Conservation (phyloP, 73 alveolate genomes). For the Tetrahymena malaccensis region DNA sequence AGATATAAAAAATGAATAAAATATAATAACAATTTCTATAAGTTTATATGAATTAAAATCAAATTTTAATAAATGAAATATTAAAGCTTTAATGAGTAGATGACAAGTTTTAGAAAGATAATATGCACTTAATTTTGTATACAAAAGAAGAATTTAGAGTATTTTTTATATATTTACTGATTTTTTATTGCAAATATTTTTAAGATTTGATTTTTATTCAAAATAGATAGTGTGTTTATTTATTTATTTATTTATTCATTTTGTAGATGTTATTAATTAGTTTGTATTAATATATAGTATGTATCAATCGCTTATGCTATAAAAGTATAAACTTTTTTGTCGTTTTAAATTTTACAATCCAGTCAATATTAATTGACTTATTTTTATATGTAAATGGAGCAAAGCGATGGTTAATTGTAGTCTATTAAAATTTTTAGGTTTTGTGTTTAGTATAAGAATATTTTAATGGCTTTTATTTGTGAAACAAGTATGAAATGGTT, state of each 20-base stretch:
- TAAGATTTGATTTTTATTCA: neutral
- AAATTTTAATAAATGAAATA: neutral
- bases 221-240: neutral
- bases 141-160: neutral
- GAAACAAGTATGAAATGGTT: no score
- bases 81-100: neutral
- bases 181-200: neutral
- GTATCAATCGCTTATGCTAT: neutral
- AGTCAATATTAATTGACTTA: no score
- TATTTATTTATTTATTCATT: no score
- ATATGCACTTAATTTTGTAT: neutral
- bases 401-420: no score
- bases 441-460: no score
- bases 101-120: neutral
- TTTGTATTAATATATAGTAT: neutral
- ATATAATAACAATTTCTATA: no score
- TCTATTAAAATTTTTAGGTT: no score
- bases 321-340: no score
- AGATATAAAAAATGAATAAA: no score
- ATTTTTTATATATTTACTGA: neutral
- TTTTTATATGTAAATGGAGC: no score
- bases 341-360: neutral
- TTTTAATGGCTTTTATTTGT: no score
- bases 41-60: no score
- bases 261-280: neutral